Evolutionary conservation across 805 yeast species (phyloP).

Genomic region (Wickerhamomyces queroliae): DNA sequence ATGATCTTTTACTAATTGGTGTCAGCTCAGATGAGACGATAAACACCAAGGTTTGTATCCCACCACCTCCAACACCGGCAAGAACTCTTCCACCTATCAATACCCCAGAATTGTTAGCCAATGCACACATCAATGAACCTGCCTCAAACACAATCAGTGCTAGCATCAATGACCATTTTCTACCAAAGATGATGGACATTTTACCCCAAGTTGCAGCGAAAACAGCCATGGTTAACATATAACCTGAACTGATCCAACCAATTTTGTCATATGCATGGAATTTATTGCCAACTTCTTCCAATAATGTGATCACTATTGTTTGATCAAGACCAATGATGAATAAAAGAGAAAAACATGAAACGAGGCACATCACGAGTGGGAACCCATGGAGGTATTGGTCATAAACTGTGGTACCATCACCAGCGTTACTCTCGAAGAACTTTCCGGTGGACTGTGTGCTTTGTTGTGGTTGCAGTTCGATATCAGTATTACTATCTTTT

Average conservation of each 20-base stretch:
- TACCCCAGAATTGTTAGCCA: constrained; percentile 46
- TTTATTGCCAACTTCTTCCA: constrained; percentile 41
- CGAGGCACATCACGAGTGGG: constrained; percentile 5
- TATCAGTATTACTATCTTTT: constrained; percentile 31
- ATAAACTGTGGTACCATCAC: constrained; percentile 1
- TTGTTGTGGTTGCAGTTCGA: constrained; percentile 32
- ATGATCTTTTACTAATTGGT: constrained; percentile 21
- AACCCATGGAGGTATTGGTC: constrained; percentile 4
- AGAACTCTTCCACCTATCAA: constrained; percentile 63
- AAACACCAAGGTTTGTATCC: constrained; percentile 47
- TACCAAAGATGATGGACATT: constrained; percentile 47
- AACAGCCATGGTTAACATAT: constrained; percentile 44
- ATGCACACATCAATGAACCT: constrained; percentile 54
- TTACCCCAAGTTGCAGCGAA: constrained; percentile 51
- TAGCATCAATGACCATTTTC: constrained; percentile 40
- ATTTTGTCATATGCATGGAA: constrained; percentile 44
- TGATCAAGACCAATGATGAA: constrained; percentile 45
- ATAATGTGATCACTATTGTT: constrained; percentile 45
- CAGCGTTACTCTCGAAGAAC: constrained; percentile 1
- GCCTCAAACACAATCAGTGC: constrained; percentile 48
- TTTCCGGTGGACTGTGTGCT: constrained; percentile 3
- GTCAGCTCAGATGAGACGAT: constrained; percentile 50
- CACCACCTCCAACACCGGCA: constrained; percentile 69
- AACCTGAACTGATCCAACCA: constrained; percentile 55
- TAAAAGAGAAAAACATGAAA: constrained; percentile 17